Evolutionary conservation across 2,329 filamentous ascomycete species (phyloP).

Genomic region (Aspergillus piperis): DNA sequence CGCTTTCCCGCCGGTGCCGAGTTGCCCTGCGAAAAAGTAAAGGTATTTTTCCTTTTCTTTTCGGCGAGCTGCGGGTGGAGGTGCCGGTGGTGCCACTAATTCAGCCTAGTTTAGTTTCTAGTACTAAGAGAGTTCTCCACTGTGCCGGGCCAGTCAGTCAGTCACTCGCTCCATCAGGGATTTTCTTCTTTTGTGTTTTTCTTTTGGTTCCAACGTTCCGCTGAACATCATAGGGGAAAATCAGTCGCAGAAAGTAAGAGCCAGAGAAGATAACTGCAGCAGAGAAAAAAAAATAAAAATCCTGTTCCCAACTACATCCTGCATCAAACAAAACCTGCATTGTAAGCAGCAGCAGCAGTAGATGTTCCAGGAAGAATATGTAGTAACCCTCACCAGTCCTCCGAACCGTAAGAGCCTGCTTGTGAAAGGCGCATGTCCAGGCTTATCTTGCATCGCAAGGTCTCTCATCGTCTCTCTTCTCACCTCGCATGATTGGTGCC

Average conservation of each 20-base stretch:
- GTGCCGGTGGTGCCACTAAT: background rate
- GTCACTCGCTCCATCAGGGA: background rate
- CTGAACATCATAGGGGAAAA: too few relatives aligned
- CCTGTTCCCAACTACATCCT: too few relatives aligned
- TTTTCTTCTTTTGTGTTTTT: background rate
- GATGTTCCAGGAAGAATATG: too few relatives aligned
- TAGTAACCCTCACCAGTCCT: too few relatives aligned
- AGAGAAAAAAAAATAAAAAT: background rate
- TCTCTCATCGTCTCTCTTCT: background rate
- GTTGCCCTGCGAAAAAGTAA: background rate
- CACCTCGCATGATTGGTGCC: conserved; percentile 15
- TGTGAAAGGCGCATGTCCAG: background rate
- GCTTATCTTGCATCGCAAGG: background rate
- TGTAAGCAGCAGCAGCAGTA: too few relatives aligned
- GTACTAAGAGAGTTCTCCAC: background rate
- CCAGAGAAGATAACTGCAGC: background rate
- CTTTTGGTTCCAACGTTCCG: background rate
- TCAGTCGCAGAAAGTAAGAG: background rate
- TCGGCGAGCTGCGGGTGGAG: background rate
- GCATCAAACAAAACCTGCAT: too few relatives aligned
- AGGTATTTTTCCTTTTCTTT: background rate
- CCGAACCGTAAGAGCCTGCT: too few relatives aligned
- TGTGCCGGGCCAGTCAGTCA: background rate
- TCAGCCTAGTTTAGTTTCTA: background rate
- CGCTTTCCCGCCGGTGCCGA: background rate